Base-by-base conservation (phyloP, 441 rosid genomes). In the Croton setiger region DNA sequence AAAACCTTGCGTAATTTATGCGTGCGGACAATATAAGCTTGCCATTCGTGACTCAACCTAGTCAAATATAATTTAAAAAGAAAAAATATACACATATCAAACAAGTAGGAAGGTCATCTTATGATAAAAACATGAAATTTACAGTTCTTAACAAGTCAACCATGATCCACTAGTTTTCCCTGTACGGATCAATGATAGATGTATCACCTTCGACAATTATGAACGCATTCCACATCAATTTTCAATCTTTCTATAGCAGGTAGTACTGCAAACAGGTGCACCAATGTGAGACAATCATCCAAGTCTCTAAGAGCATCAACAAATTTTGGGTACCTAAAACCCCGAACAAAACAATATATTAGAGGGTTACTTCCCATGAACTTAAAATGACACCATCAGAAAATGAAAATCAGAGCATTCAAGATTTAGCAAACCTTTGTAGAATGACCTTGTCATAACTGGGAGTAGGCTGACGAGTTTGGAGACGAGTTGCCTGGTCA, bases 41-140 rank as follows among this genome's bases (percentile, higher is more conserved):
- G 99, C 97, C 99, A 94, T 63, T 92, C 98, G 74, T 90, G 98
- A 76, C 88, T 85, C 87, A 94, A 81, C 82, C 99, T 94, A 66
- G 36, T 71, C 73, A 74, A 67, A 73, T 57, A 70, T 41, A 58
- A 56, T 23, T 35, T 18, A n/a, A 37, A 15, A 15, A 56, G 15
- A 39, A 12, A 44, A 13, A 58, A 44, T 15, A 53, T 52, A 61
- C 33, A 49, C 4, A 33, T 63, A 21, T 15, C 20, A 45, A 36
- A 68, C 17, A 48, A 36, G 52, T 4, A 17, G 31, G 33, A 5
- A 65, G 45, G 3, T 35, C 2, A 36, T 31, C 7, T 15, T 9
- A 27, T 5, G 4, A 51, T 11, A 35, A 52, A 64, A 20, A 33
- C 45, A 45, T 23, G 43, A 39, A 21, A 8, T 18, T 20, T 52